Percentiles rank a stretch among this genome's conserved stretches.
Evolutionary conservation across 208 protist genomes (phyloP).

Genomic region (Leishmania tropica): DNA sequence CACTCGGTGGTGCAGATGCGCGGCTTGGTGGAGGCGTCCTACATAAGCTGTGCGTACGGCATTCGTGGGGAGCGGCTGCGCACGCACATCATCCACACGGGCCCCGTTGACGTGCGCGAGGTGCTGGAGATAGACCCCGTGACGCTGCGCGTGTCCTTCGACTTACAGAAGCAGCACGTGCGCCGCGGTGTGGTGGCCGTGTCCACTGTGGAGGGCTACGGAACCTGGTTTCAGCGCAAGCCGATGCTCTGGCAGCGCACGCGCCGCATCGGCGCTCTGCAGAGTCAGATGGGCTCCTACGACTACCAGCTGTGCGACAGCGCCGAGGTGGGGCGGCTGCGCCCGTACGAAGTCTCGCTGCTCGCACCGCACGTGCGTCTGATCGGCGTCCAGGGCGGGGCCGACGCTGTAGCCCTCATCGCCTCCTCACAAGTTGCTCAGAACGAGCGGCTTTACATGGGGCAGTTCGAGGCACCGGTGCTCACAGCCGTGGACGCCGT

Average conservation of each 20-base stretch:
- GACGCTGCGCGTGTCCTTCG: conserved; percentile 48
- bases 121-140: conserved; percentile 49
- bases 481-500: conserved; percentile 80
- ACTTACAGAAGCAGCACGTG: conserved; percentile 54
- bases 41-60: conserved; percentile 82
- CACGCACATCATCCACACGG: conserved; percentile 81
- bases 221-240: conserved; percentile 88
- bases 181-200: conserved; percentile 78
- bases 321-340: conserved; percentile 50
- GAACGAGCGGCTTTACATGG: conserved; percentile 82
- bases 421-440: conserved; percentile 81
- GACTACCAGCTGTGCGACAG: conserved; percentile 57
- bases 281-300: conserved; percentile 79
- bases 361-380: conserved; percentile 66
- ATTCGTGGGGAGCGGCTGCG: conserved; percentile 80
- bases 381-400: conserved; percentile 51
- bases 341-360: conserved; percentile 69
- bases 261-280: conserved; percentile 81
- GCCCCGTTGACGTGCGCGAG: conserved; percentile 73
- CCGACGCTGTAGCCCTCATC: conserved; percentile 70
- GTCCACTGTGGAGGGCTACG: conserved; percentile 83
- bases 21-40: conserved; percentile 81
- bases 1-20: conserved; percentile 80
- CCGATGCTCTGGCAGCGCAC: conserved; percentile 91
- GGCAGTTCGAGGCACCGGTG: conserved; percentile 85